Evolutionary conservation across 257 asterid genomes (phyloP).

Genomic region (Fraxinus anomala): DNA sequence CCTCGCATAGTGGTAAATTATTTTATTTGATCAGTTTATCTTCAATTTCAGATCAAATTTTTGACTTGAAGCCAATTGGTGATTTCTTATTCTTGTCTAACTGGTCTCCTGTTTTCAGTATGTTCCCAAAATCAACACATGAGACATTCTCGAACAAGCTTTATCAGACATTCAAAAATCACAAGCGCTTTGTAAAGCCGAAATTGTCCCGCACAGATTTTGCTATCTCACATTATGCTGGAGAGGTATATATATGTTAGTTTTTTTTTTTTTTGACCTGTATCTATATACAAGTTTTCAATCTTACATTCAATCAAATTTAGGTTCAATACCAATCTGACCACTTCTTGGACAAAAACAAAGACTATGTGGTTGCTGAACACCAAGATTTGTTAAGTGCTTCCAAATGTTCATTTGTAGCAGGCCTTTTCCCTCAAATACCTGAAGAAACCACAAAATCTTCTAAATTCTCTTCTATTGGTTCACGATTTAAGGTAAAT

Average conservation of each 20-base stretch:
- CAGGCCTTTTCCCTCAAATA: constrained; percentile 93
- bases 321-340: constrained; percentile 95
- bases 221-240: constrained; percentile 88
- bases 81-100: constrained; percentile 29
- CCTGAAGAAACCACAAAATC: constrained; percentile 83
- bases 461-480: constrained; percentile 95
- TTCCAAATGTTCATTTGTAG: constrained; percentile 88
- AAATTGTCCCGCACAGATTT: constrained; percentile 95
- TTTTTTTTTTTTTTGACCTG: constrained; percentile 7
- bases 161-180: constrained; percentile 85
- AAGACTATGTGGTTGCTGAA: constrained; percentile 95
- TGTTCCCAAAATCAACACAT: constrained; percentile 97
- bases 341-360: constrained; percentile 96
- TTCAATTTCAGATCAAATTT: constrained; percentile 12
- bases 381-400: constrained; percentile 89
- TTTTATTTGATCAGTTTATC: constrained; percentile 19
- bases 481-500: constrained; percentile 93
- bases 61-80: constrained; percentile 8
- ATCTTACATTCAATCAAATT: constrained; percentile 35
- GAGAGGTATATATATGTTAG: constrained; percentile 68
- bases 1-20: not conserved
- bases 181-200: constrained; percentile 95
- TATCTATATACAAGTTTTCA: constrained; percentile 25
- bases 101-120: constrained; percentile 55
- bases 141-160: constrained; percentile 96